A percentile compares a stretch with the other conserved stretches of the same genome.
phyloP scores from a whole-genome alignment of 331 rosid genomes.

The Dryas integrifolia region DNA sequence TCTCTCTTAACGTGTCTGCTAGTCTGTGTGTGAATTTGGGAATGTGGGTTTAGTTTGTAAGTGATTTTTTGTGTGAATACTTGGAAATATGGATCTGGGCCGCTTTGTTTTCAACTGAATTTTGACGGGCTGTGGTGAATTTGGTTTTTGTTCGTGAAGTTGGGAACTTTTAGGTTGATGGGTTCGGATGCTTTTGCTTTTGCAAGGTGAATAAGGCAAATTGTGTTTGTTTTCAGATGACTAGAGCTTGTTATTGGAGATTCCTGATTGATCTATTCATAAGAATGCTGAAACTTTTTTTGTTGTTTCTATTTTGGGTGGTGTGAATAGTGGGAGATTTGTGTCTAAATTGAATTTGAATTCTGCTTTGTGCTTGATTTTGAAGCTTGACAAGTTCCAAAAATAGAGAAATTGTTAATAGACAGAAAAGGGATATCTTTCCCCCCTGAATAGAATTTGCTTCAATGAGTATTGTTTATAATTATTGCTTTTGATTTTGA shows the following conservation, averaged over 20 bases:
- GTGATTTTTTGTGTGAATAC: neutral
- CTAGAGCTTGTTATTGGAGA: slow-evolving; percentile 17
- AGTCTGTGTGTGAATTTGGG: slow-evolving; percentile 9
- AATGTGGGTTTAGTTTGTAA: slow-evolving; percentile 12
- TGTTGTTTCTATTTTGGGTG: neutral
- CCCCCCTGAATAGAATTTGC: slow-evolving; percentile 11
- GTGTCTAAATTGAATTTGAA: slow-evolving; percentile 15
- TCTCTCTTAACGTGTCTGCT: neutral
- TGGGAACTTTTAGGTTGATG: slow-evolving; percentile 23
- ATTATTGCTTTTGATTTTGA: neutral
- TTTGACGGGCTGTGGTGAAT: slow-evolving; percentile 29
- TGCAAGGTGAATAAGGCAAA: slow-evolving; percentile 17
- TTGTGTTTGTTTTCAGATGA: slow-evolving; percentile 7
- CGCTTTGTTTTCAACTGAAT: slow-evolving; percentile 17
- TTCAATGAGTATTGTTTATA: neutral
- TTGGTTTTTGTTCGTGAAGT: slow-evolving; percentile 17
- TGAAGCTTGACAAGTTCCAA: slow-evolving; percentile 18
- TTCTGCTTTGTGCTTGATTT: slow-evolving; percentile 6
- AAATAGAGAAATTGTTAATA: neutral
- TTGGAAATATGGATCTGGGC: slow-evolving; percentile 35
- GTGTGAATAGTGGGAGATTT: neutral
- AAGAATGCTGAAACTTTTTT: neutral
- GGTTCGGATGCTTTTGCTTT: slow-evolving; percentile 18
- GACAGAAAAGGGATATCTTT: neutral
- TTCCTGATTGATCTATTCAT: slow-evolving; percentile 5